Base-by-base conservation (phyloP, 225 moss, liverwort and hornwort species). In the Thuidium tamariscinum region DNA sequence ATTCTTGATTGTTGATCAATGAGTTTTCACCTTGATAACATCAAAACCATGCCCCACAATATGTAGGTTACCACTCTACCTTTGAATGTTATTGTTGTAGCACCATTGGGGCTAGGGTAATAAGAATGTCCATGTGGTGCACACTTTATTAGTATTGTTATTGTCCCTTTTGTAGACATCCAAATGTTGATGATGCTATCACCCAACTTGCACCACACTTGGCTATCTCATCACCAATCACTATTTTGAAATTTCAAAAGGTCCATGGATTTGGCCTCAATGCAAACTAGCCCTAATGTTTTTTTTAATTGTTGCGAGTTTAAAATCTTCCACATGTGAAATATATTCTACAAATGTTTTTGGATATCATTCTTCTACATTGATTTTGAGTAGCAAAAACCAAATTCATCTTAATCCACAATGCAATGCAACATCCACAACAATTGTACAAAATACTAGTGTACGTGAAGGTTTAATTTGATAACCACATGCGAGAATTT, bases 181-280 rank as follows among this genome's bases (percentile, higher is more conserved):
- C 14, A 41, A n/a, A n/a, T n/a, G n/a, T 41, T 25, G 39, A 68
- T 68, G 68, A 39, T 39, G 7, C 7, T 41, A 4, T 27, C 16
- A 27, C 0, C 16, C 42, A 27, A 42, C 6, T 26, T 16, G 9
- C 3, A 42, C 8, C 26, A 27, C n/a, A n/a, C n/a, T n/a, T 0
- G 2, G 8, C 14, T 26, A 41, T 41, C 2, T 15, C 14, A 23
- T 25, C 10, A 13, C 7, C 26, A 16, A 70, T 9, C 69, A 69
- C 25, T 41, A 8, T 5, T 39, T 69, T 25, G 15, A 69, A 25
- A 13, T 25, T 69, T 41, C 27, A 70, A 70, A 7, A 26, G 16
- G 9, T 26, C 2, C 0, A 8, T 41, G 2, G 9, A 1, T 14
- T 0, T 0, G 0, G 1, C 6, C 12, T 8, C 3, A 1, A 0